phyloP scores from a whole-genome alignment of 768 basidiomycete species.

The Asterophora lycoperdoides region DNA sequence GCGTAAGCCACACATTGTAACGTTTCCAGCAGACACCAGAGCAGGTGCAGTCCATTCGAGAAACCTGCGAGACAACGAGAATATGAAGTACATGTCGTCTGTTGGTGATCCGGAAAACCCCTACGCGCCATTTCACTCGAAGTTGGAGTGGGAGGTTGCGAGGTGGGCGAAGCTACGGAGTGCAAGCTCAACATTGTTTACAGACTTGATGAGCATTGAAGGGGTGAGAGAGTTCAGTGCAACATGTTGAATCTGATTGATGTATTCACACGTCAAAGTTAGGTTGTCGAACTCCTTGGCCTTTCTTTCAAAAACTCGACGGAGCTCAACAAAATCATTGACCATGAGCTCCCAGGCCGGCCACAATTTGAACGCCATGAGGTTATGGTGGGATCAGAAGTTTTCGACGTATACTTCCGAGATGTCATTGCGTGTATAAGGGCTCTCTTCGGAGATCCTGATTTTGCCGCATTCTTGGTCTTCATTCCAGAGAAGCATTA shows the following conservation, averaged over 20 bases:
- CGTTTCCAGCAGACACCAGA: background rate
- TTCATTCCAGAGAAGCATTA: slow-evolving; percentile 38
- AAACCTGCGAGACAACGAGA: background rate
- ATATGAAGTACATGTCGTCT: too few relatives aligned
- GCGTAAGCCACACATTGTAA: slow-evolving; percentile 4
- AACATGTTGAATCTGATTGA: too few relatives aligned
- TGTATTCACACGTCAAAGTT: too few relatives aligned
- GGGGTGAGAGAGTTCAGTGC: too few relatives aligned
- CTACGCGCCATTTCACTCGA: slow-evolving; percentile 30
- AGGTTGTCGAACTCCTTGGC: slow-evolving; percentile 23
- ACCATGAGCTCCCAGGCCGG: slow-evolving; percentile 21
- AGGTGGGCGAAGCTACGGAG: slow-evolving; percentile 36
- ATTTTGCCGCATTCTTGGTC: slow-evolving; percentile 27
- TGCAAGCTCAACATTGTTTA: slow-evolving; percentile 31
- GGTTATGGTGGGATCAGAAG: slow-evolving; percentile 28
- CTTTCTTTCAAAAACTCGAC: slow-evolving; percentile 23
- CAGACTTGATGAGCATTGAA: slow-evolving; percentile 34
- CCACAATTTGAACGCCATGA: slow-evolving; percentile 22
- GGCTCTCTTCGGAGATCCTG: slow-evolving; percentile 30
- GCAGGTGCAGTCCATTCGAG: slow-evolving; percentile 5
- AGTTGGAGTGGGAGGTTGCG: slow-evolving; percentile 37
- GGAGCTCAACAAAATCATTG: slow-evolving; percentile 27
- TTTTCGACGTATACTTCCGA: slow-evolving; percentile 26
- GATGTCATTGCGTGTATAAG: slow-evolving; percentile 34
- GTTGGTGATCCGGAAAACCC: slow-evolving; percentile 8